A percentile compares a stretch with the other conserved stretches of the same genome.
These are phyloP conservation scores for Metarhizium guizhouense DNA, from an alignment of 2,329 filamentous ascomycete species.

Conservation along the genomic window DNA sequence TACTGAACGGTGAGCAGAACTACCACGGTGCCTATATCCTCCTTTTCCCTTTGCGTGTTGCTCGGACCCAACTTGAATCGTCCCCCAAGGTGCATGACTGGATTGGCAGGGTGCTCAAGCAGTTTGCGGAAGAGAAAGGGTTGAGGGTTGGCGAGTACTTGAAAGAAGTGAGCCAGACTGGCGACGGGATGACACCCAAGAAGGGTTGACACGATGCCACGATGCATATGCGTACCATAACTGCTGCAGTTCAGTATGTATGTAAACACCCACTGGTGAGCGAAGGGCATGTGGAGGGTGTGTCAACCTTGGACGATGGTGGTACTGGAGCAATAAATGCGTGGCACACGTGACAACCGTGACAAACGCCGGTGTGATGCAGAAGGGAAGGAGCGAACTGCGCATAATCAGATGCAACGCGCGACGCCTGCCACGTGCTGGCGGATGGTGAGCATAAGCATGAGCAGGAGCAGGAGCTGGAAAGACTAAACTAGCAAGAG, in stretches of 20 bases:
- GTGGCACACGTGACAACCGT: not conserved
- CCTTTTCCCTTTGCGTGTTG: slow-evolving; percentile 4
- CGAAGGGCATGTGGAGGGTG: too few relatives aligned
- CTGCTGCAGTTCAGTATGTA: too few relatives aligned
- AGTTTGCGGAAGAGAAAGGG: slow-evolving; percentile 4
- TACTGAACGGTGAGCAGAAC: slow-evolving; percentile 5
- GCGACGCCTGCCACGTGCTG: not conserved
- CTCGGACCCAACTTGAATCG: slow-evolving; percentile 1
- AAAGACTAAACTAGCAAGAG: not conserved
- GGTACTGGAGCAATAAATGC: not conserved
- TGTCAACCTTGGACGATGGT: not conserved
- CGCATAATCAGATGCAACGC: not conserved
- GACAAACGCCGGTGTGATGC: not conserved
- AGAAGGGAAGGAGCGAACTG: not conserved
- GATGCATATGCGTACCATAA: not conserved
- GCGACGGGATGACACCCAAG: not conserved
- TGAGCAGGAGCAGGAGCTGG: not conserved
- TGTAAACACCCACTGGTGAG: too few relatives aligned
- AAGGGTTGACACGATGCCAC: not conserved
- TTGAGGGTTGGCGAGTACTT: slow-evolving; percentile 3
- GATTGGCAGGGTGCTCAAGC: slow-evolving; percentile 4
- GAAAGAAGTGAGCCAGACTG: not conserved
- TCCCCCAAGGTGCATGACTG: slow-evolving; percentile 3
- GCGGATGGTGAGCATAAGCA: not conserved
- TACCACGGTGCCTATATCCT: slow-evolving; percentile 6